These are phyloP conservation scores for Plantago rigida DNA, from an alignment of 305 asterid species.

Conservation along the genomic window DNA sequence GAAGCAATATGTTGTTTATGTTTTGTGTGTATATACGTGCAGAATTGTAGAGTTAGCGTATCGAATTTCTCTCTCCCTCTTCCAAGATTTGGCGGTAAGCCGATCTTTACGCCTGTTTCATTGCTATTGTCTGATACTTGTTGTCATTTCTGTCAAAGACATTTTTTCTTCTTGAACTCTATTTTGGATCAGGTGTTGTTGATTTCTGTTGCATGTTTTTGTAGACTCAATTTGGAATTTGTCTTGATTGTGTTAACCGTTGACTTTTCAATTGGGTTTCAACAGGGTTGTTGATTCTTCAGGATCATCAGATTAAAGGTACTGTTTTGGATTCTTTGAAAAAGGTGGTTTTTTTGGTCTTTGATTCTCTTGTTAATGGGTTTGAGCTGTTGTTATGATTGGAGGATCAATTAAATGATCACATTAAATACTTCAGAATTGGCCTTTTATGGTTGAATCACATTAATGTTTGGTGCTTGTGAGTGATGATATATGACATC, in stretches of 20 bases:
- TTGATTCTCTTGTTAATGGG: not conserved
- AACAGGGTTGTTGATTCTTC: conserved; percentile 16
- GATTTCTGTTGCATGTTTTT: conserved; percentile 15
- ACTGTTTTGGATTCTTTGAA: not conserved
- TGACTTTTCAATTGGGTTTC: conserved; percentile 26
- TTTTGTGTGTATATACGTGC: conserved; percentile 1
- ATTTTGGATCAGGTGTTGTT: conserved; percentile 18
- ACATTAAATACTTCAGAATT: not conserved
- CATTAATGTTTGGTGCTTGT: not conserved
- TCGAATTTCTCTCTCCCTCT: conserved; percentile 32
- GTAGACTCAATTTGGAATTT: conserved; percentile 11
- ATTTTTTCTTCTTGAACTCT: not conserved
- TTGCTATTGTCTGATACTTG: conserved; percentile 20
- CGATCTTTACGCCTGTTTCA: conserved; percentile 33
- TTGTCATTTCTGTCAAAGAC: not conserved
- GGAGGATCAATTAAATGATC: not conserved
- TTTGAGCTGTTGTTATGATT: conserved; percentile 8
- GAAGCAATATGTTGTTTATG: not conserved
- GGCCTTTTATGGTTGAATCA: not conserved
- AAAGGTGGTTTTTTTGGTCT: not conserved
- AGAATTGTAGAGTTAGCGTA: not conserved
- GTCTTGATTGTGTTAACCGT: conserved; percentile 21
- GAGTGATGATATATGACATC: not conserved
- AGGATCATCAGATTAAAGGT: conserved; percentile 21
- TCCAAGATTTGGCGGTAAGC: conserved; percentile 54